Percentiles rank a stretch among this genome's conserved stretches.
phyloP scores from a whole-genome alignment of 2,329 filamentous ascomycete species.

The Leptographium lundbergii region DNA sequence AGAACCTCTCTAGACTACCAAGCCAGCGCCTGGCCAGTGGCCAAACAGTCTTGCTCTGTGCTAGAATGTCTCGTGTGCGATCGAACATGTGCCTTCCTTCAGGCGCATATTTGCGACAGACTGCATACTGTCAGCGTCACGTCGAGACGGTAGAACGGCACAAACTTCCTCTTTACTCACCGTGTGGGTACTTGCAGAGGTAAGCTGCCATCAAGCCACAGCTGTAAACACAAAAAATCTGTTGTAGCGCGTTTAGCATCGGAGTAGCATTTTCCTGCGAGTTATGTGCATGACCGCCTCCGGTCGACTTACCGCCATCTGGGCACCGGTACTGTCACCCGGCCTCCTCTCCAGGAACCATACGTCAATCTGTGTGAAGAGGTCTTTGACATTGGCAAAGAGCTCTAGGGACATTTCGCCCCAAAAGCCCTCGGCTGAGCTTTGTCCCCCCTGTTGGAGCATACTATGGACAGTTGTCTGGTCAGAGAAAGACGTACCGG shows the following conservation, averaged over 20 bases:
- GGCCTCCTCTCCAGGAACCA: slow-evolving; percentile 31
- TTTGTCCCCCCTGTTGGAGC: slow-evolving; percentile 23
- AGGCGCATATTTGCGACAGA: slow-evolving; percentile 28
- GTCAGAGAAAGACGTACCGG: background rate
- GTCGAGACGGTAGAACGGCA: background rate
- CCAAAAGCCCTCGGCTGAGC: slow-evolving; percentile 22
- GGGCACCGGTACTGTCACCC: slow-evolving; percentile 34
- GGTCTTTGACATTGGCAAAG: slow-evolving; percentile 30
- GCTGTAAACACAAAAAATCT: slow-evolving; percentile 38
- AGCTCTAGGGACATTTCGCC: slow-evolving; percentile 28
- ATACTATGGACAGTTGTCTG: slow-evolving; percentile 19
- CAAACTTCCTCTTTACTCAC: slow-evolving; percentile 3
- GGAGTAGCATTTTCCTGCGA: background rate
- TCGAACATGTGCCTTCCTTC: slow-evolving; percentile 32
- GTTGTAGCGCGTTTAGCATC: background rate
- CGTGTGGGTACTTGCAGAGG: slow-evolving; percentile 28
- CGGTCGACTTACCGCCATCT: slow-evolving; percentile 28
- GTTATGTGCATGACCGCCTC: no score
- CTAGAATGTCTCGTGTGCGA: slow-evolving; percentile 28
- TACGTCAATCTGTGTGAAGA: slow-evolving; percentile 35
- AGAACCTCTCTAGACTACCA: slow-evolving; percentile 30
- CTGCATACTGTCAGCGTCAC: slow-evolving; percentile 12
- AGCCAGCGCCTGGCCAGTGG: slow-evolving; percentile 36
- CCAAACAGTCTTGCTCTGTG: slow-evolving; percentile 35
- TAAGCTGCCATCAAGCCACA: slow-evolving; percentile 38